Evolutionary conservation across 768 basidiomycete genomes (phyloP).

Genomic region (Cytidiella melzeri): DNA sequence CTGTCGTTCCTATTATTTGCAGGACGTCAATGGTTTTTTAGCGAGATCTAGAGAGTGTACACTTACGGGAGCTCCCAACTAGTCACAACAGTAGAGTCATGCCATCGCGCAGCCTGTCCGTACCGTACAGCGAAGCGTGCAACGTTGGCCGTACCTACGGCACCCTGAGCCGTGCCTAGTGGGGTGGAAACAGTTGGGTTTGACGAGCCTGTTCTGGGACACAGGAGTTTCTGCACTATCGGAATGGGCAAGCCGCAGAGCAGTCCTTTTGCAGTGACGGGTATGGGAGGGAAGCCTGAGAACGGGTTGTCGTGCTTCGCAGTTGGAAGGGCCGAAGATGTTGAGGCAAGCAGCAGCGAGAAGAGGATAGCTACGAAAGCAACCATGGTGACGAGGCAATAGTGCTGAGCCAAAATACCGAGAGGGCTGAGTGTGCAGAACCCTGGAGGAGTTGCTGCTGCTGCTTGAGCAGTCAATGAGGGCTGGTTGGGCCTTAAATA

Average conservation of each 20-base stretch:
- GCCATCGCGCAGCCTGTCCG: constrained; percentile 57
- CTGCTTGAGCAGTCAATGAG: constrained; percentile 1
- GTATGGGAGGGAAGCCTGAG: constrained; percentile 33
- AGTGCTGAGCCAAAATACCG: too few relatives aligned
- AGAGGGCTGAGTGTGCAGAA: neutral
- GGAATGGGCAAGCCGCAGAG: constrained; percentile 43
- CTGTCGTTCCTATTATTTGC: constrained; percentile 38
- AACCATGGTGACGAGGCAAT: constrained; percentile 8
- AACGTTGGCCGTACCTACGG: constrained; percentile 40
- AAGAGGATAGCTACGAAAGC: constrained; percentile 7
- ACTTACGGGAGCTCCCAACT: constrained; percentile 62
- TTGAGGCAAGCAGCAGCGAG: constrained; percentile 7
- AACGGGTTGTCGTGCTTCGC: constrained; percentile 1
- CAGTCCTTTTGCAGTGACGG: constrained; percentile 32
- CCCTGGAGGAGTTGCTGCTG: constrained; percentile 6
- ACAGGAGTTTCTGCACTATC: constrained; percentile 32
- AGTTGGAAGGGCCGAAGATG: constrained; percentile 11
- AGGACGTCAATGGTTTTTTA: neutral
- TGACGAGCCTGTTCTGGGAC: constrained; percentile 30
- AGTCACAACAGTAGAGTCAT: constrained; percentile 44
- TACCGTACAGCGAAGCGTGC: constrained; percentile 62
- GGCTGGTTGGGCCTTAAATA: constrained; percentile 8
- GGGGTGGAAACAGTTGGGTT: constrained; percentile 36
- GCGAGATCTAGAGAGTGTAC: neutral
- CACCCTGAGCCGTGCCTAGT: constrained; percentile 52